Percentiles rank a stretch among this genome's conserved stretches.
Evolutionary conservation across 306 rosid genomes (phyloP).

Genomic region (Trifolium repens): DNA sequence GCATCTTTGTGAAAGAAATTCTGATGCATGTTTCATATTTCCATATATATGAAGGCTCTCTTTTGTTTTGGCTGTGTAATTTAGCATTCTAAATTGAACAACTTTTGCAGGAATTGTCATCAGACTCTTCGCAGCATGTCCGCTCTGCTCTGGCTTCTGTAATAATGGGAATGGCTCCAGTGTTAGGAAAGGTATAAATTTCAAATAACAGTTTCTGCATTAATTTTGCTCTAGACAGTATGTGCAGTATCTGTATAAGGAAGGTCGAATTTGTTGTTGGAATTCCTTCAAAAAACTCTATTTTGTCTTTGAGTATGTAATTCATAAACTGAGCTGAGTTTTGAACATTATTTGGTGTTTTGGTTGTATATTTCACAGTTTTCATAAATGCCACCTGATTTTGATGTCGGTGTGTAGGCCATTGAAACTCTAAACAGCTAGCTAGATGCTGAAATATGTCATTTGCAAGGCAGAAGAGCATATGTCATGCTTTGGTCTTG

Average conservation of each 20-base stretch:
- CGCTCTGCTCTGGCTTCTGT: constrained; percentile 99
- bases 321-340: constrained; percentile 19
- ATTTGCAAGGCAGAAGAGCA: not conserved
- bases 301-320: not conserved
- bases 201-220: constrained; percentile 22
- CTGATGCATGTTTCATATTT: constrained; percentile 22
- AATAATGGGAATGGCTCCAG: constrained; percentile 99
- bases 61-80: constrained; percentile 32
- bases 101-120: constrained; percentile 81
- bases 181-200: constrained; percentile 82
- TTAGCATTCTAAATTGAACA: constrained; percentile 28
- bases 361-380: constrained; percentile 22
- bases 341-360: constrained; percentile 13
- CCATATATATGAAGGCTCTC: constrained; percentile 15
- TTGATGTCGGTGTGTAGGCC: not conserved
- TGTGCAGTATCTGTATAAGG: constrained; percentile 23
- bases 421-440: constrained; percentile 25
- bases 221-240: constrained; percentile 27
- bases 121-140: constrained; percentile 99
- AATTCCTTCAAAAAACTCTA: not conserved
- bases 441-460: constrained; percentile 10
- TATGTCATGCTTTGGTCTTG: not conserved
- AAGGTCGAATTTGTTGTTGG: constrained; percentile 18
- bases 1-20: constrained; percentile 35
- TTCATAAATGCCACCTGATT: constrained; percentile 20